A percentile compares a stretch with the other conserved stretches of the same genome.
Conservation (phyloP, 2,329 filamentous ascomycete genomes). For the Orbilia ellipsospora region DNA sequence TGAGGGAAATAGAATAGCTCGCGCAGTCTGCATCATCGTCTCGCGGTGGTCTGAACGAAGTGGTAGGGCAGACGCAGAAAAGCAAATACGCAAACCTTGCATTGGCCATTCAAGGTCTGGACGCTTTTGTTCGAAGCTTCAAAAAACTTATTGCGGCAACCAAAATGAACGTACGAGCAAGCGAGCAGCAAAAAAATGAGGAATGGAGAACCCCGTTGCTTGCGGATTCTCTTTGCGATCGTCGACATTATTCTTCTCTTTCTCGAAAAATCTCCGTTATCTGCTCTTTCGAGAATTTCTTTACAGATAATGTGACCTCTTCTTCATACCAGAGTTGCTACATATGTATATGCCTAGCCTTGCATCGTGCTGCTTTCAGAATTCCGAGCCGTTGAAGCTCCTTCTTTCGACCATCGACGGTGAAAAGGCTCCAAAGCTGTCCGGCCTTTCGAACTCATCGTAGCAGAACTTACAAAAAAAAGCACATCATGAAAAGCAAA, state of each 20-base stretch:
- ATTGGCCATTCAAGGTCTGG: slow-evolving; percentile 41
- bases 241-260: slow-evolving; percentile 28
- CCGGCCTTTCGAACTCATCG: slow-evolving; percentile 7
- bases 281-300: slow-evolving; percentile 23
- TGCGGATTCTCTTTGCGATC: slow-evolving; percentile 33
- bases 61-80: slow-evolving; percentile 37
- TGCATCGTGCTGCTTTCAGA: slow-evolving; percentile 41
- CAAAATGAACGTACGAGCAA: neutral
- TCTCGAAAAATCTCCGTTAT: slow-evolving; percentile 45
- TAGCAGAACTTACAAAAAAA: neutral
- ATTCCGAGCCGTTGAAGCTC: slow-evolving; percentile 43
- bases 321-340: slow-evolving; percentile 32
- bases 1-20: slow-evolving; percentile 14
- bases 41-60: slow-evolving; percentile 1
- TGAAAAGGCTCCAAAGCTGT: slow-evolving; percentile 15
- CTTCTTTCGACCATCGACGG: slow-evolving; percentile 27
- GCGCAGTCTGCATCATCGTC: neutral
- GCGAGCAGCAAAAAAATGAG: slow-evolving; percentile 7
- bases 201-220: slow-evolving; percentile 37
- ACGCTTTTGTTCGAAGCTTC: slow-evolving; percentile 33
- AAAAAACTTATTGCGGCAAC: slow-evolving; percentile 39
- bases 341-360: slow-evolving; percentile 20
- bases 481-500: slow-evolving; percentile 1
- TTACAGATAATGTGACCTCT: slow-evolving; percentile 33
- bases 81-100: slow-evolving; percentile 37